Evolutionary conservation across 768 basidiomycete species (phyloP).

Genomic region (Russula abietina): DNA sequence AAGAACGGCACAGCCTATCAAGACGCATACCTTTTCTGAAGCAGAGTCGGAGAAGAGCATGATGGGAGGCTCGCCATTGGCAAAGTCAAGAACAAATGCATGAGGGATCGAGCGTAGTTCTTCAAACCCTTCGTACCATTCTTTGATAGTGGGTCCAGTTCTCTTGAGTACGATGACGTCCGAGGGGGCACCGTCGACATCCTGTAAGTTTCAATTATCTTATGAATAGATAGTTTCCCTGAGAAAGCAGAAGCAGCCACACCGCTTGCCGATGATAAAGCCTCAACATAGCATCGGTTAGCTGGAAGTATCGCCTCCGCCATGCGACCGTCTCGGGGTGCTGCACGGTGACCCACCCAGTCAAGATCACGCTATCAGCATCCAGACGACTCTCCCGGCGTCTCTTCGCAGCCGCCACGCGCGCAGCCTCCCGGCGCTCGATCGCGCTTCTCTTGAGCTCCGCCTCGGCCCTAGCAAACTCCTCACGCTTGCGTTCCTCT

Average conservation of each 20-base stretch:
- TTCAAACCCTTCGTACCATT: constrained; percentile 24
- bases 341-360: constrained; percentile 24
- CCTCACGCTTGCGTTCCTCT: constrained; percentile 6
- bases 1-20: not conserved
- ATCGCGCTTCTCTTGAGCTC: constrained; percentile 13
- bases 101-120: constrained; percentile 23
- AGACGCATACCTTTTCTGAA: constrained; percentile 16
- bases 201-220: not conserved
- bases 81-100: constrained; percentile 17
- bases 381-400: constrained; percentile 14
- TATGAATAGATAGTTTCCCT: not conserved
- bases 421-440: constrained; percentile 11
- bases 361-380: constrained; percentile 9
- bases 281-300: constrained; percentile 12
- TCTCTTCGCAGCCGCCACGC: constrained; percentile 10
- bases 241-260: not conserved
- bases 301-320: constrained; percentile 24
- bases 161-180: constrained; percentile 15
- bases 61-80: constrained; percentile 12
- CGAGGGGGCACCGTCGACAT: constrained; percentile 3
- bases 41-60: constrained; percentile 20
- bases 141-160: constrained; percentile 1
- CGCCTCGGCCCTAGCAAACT: constrained; percentile 10
- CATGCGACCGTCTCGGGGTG: constrained; percentile 15
- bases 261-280: constrained; percentile 19